Conservation (phyloP, 257 asterid species). For the Handroanthus guayacan region DNA sequence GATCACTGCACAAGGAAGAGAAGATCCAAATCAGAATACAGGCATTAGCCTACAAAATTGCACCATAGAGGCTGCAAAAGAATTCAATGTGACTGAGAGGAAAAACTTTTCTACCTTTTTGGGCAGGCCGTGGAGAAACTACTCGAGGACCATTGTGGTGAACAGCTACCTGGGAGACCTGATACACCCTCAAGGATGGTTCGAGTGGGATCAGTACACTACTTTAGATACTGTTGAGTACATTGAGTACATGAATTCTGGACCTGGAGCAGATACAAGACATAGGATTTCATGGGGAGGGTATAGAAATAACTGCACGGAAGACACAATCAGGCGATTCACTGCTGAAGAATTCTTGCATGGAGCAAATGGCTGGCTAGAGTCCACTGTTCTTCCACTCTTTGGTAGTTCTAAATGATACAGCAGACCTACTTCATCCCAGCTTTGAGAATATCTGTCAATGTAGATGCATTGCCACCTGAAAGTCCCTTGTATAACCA, state of each 20-base stretch:
- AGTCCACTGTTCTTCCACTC: slow-evolving; percentile 48
- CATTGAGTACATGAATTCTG: slow-evolving; percentile 66
- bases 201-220: slow-evolving; percentile 58
- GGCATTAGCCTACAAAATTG: slow-evolving; percentile 68
- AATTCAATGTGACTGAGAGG: slow-evolving; percentile 42
- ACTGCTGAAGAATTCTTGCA: slow-evolving; percentile 56
- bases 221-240: slow-evolving; percentile 59
- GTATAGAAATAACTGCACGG: slow-evolving; percentile 52
- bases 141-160: slow-evolving; percentile 60
- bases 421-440: neutral
- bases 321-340: slow-evolving; percentile 55
- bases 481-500: neutral
- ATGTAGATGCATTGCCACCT: neutral
- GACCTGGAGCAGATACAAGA: slow-evolving; percentile 66
- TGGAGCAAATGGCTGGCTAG: slow-evolving; percentile 60
- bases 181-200: slow-evolving; percentile 71
- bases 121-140: slow-evolving; percentile 87
- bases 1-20: slow-evolving; percentile 84
- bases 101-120: slow-evolving; percentile 51
- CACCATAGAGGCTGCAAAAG: slow-evolving; percentile 57
- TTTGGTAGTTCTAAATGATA: slow-evolving; percentile 12
- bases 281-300: slow-evolving; percentile 63
- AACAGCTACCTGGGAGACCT: slow-evolving; percentile 66
- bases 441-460: neutral
- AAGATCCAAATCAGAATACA: slow-evolving; percentile 70